These are phyloP conservation scores for Alternaria postmessia DNA, from an alignment of 2,329 filamentous ascomycete species.

Conservation along the genomic window DNA sequence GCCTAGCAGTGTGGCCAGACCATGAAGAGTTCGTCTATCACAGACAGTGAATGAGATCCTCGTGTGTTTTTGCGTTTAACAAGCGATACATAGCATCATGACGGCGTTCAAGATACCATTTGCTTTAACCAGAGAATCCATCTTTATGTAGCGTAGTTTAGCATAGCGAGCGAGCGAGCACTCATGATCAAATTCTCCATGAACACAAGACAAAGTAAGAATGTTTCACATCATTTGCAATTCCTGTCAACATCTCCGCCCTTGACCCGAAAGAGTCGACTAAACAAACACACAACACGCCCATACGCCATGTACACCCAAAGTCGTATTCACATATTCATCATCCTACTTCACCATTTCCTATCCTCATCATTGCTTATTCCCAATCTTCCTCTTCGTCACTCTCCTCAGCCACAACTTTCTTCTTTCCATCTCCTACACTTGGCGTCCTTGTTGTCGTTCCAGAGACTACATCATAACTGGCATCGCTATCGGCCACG, in stretches of 20 bases:
- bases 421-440: conserved; percentile 55
- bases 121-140: neutral
- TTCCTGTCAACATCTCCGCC: neutral
- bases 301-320: neutral
- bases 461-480: conserved; percentile 88
- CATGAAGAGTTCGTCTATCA: neutral
- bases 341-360: neutral
- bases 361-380: conserved; percentile 46
- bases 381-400: conserved; percentile 79
- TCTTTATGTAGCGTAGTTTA: conserved; percentile 6
- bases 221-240: neutral
- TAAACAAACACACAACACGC: neutral
- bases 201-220: neutral
- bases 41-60: neutral
- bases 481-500: conserved; percentile 90
- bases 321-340: neutral
- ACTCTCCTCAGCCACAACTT: conserved; percentile 62
- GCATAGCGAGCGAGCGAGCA: conserved; percentile 5
- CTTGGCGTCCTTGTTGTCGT: conserved; percentile 77
- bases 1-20: conserved; percentile 33
- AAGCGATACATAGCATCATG: neutral
- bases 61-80: neutral
- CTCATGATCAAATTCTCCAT: neutral
- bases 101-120: conserved; percentile 15
- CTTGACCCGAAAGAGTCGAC: neutral